Base-by-base conservation (phyloP, 768 basidiomycete species). In the Gloeostereum incarnatum region DNA sequence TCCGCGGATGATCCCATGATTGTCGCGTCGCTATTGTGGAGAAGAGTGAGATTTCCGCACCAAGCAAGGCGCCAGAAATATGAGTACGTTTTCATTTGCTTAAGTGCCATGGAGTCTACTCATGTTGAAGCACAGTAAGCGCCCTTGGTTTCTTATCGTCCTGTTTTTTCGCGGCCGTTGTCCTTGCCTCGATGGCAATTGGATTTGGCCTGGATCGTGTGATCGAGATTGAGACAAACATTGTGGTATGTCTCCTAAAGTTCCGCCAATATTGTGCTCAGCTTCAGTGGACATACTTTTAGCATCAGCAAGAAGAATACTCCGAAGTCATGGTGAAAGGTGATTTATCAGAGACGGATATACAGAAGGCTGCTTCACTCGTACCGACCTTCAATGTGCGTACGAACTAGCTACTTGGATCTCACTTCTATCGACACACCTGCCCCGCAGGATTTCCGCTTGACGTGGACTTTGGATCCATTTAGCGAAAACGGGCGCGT, bases 381-480 rank as follows among this genome's bases (percentile, higher is more conserved):
- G 35, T 35, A 10, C 14, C 44, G 16, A 45, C 46, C 5, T 65
- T 66, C 40, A 51, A 58, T 32, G 61, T 59, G 39, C 26, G n/a
- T n/a, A n/a, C n/a, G n/a, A n/a, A n/a, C n/a, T n/a, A n/a, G 40
- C 39, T 26, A n/a, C 3, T 20, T 18, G 20, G 36, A 19, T 32
- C 31, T 11, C 9, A n/a, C 17, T 8, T 13, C n/a, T 26, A 16
- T 8, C 17, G 8, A 17, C 10, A 9, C 32, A 9, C 32, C 17
- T 33, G 8, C 8, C 17, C 8, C 8, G 17, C 43, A 67, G 65
- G 46, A 58, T 37, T 59, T 43, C 23, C 37, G 47, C 9, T 38
- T 63, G 5, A 64, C 63, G 10, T 67, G 65, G 64, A 65, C 63
- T 4, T 39, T 67, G 21, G 45, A 59, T 2, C 62, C 63, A 2